A percentile compares a stretch with the other conserved stretches of the same genome.
phyloP scores from a whole-genome alignment of 352 stramenopile genomes.

The Blastocystis sp. region DNA sequence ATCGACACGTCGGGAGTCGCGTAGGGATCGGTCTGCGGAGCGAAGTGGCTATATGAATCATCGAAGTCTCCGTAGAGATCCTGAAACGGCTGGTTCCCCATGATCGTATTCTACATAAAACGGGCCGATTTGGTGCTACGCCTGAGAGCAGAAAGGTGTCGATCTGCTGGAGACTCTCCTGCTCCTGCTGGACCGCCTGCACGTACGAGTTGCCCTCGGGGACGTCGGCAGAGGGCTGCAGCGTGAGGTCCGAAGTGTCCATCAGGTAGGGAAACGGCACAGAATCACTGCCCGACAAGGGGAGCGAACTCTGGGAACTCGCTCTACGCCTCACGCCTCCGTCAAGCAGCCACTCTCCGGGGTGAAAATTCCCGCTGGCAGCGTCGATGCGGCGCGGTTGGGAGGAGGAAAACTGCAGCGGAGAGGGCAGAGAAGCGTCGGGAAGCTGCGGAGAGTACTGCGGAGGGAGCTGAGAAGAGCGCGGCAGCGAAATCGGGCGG shows the following conservation, averaged over 20 bases:
- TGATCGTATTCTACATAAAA: conserved; percentile 13
- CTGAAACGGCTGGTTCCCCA: not conserved
- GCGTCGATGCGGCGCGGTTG: not conserved
- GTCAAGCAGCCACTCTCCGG: not conserved
- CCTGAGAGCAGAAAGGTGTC: conserved; percentile 23
- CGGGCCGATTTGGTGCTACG: not conserved
- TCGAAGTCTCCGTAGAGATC: not conserved
- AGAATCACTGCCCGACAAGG: not conserved
- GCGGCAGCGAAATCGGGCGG: not conserved
- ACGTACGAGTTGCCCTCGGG: not conserved
- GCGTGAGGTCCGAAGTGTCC: not conserved
- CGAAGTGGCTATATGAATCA: not conserved
- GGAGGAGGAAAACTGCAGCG: not conserved
- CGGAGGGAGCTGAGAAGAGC: not conserved
- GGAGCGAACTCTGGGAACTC: not conserved
- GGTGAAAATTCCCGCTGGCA: not conserved
- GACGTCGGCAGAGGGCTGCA: not conserved
- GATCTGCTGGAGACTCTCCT: conserved; percentile 33
- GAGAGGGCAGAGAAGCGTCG: not conserved
- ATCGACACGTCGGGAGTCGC: not conserved
- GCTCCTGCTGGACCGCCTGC: not conserved
- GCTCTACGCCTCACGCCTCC: not conserved
- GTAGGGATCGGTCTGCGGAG: not conserved
- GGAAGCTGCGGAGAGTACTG: not conserved
- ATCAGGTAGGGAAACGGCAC: not conserved